Evolutionary conservation across 2,329 filamentous ascomycete species (phyloP), one percentile per base, ranked within the genome.

Genomic region (Leptographium lundbergii): DNA sequence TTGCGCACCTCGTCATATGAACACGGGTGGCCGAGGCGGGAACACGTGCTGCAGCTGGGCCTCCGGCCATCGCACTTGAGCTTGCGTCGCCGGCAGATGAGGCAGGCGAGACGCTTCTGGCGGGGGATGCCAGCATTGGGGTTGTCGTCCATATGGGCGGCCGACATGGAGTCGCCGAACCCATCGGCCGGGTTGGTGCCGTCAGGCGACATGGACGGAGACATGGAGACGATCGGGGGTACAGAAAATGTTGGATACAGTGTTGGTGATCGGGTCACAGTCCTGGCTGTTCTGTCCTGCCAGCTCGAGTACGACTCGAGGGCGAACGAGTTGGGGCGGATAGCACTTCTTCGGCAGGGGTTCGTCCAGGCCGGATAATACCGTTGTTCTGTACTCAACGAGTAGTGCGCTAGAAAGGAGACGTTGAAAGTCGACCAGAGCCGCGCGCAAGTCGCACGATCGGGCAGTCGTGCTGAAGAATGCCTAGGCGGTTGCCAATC

Each of bases 61-160:
- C 88, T 85, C 57, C 81, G 76, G 45, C 91, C 91, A 70, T 96
- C 91, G 72, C 91, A 96, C 73, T 88, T 87, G 65, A 96, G 77
- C 74, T 97, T 97, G 69, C 92, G 82, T 73, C 91, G 94, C 67
- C 92, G 81, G 70, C 94, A 99, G 63, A 97, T 85, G 69, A 96
- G 89, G 71, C 94, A 99, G 45, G 94, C 94, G 67, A 97, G 88
- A 65, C 92, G 84, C 77, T 97, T 97, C n/a, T 86, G 85, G 67
- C 89, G 89, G 56, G 88, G 86, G 25, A 89, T 77, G 66, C 72
- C 77, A 55, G 75, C 71, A 63, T 85, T 84, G 65, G 80, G 59
- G 42, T 59, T 63, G 54, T 65, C 59, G 53, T 60, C 62, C 54
- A 56, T 65, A 22, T 63, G 62, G 2, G 61, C 56, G 57, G 1